Evolutionary conservation across 2,329 filamentous ascomycete species (phyloP).

Genomic region (Fusarium pseudoanthophilum): DNA sequence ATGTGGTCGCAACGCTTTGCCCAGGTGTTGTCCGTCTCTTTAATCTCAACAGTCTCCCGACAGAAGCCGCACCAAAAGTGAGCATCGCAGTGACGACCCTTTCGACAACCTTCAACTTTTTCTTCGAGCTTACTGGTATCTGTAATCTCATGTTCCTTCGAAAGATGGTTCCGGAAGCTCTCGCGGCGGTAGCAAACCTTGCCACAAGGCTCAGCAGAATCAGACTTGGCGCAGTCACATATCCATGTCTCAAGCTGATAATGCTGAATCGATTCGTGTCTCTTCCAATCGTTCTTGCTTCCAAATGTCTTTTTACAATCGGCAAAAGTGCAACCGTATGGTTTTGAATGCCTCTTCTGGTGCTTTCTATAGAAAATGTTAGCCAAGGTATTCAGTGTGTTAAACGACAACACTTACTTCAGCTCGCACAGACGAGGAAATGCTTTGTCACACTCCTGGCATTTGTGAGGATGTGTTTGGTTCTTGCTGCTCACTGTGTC

Average conservation of each 20-base stretch:
- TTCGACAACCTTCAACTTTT: conserved; percentile 64
- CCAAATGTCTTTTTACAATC: conserved; percentile 80
- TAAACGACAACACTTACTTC: conserved; percentile 56
- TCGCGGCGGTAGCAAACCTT: conserved; percentile 68
- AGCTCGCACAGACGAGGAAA: conserved; percentile 66
- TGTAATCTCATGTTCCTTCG: conserved; percentile 57
- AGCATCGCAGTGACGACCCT: conserved; percentile 71
- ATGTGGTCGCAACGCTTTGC: conserved; percentile 75
- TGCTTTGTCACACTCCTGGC: conserved; percentile 57
- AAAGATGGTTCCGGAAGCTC: conserved; percentile 71
- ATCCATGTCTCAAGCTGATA: conserved; percentile 77
- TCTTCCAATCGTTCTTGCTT: conserved; percentile 95
- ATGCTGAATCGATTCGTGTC: conserved; percentile 87
- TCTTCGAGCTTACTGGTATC: conserved; percentile 50
- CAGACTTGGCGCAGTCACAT: conserved; percentile 61
- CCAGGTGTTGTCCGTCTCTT: conserved; percentile 60
- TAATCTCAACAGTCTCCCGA: conserved; percentile 62
- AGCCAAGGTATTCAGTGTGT: neutral
- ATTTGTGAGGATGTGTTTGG: conserved; percentile 42
- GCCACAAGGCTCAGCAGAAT: conserved; percentile 58
- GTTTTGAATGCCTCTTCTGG: conserved; percentile 80
- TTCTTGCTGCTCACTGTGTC: conserved; percentile 24
- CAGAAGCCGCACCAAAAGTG: conserved; percentile 94
- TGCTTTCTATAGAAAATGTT: conserved; percentile 74
- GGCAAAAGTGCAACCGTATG: conserved; percentile 82